A percentile compares a stretch with the other conserved stretches of the same genome.
These are phyloP conservation scores for Pseudogymnoascus sp. DNA, from an alignment of 2,329 filamentous ascomycete species.

Conservation along the genomic window DNA sequence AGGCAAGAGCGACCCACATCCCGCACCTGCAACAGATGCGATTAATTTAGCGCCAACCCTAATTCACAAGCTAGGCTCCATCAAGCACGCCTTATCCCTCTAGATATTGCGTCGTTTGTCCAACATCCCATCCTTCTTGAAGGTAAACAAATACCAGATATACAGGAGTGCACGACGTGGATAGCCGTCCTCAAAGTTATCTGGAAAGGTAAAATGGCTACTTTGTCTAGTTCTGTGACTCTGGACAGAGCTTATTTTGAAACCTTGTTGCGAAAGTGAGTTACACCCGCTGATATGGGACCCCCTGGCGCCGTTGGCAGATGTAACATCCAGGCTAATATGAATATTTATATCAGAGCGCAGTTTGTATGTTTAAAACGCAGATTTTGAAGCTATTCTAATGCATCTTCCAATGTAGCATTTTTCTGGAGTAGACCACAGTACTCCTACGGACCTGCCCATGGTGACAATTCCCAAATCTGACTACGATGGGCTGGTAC, in stretches of 20 bases:
- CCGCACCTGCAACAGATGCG: conserved; percentile 2
- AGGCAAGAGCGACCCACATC: conserved; percentile 5
- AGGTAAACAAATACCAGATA: background rate
- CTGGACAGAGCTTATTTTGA: conserved; percentile 57
- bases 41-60: conserved; percentile 11
- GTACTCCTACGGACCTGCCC: conserved; percentile 29
- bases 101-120: conserved; percentile 1
- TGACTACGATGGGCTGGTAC: conserved; percentile 57
- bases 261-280: conserved; percentile 55
- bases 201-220: conserved; percentile 1
- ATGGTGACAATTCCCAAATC: conserved; percentile 51
- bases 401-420: conserved; percentile 30
- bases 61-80: background rate
- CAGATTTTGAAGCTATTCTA: conserved; percentile 11
- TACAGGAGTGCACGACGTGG: conserved; percentile 1
- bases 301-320: background rate
- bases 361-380: conserved; percentile 39
- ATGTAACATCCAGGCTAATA: conserved; percentile 3
- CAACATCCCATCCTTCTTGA: background rate
- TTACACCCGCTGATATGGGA: conserved; percentile 16
- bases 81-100: conserved; percentile 8
- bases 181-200: conserved; percentile 1
- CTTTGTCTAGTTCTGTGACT: conserved; percentile 39
- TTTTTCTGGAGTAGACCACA: conserved; percentile 33
- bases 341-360: conserved; percentile 29